phyloP scores from a whole-genome alignment of 345 rosid species.

The Raphanus raphanistrum region DNA sequence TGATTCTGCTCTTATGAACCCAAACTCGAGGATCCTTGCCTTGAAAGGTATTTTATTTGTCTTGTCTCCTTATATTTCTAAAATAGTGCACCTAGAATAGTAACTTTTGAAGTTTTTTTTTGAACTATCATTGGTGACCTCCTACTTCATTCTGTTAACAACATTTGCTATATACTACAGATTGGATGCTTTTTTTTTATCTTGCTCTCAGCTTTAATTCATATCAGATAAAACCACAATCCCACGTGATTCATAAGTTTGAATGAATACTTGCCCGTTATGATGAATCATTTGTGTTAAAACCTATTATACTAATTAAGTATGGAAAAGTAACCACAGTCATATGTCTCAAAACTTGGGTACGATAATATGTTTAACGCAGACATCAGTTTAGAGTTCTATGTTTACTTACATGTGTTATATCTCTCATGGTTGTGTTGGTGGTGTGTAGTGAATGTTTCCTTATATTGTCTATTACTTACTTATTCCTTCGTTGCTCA shows the following conservation, averaged over 20 bases:
- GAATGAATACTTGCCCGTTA: background rate
- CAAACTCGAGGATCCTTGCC: constrained; percentile 82
- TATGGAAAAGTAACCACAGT: constrained; percentile 10
- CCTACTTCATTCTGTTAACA: constrained; percentile 5
- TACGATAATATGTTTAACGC: background rate
- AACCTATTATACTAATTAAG: background rate
- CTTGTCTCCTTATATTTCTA: constrained; percentile 8
- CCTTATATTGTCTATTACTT: constrained; percentile 6
- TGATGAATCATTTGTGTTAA: constrained; percentile 6
- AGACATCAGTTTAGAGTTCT: background rate
- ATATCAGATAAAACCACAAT: background rate
- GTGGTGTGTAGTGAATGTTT: constrained; percentile 7
- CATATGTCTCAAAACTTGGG: constrained; percentile 1
- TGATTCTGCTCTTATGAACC: constrained; percentile 93
- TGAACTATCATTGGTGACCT: background rate
- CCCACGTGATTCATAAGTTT: constrained; percentile 1
- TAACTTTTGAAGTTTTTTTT: constrained; percentile 24
- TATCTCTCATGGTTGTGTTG: background rate
- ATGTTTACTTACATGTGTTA: constrained; percentile 3
- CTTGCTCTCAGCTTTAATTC: background rate
- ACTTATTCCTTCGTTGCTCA: constrained; percentile 15
- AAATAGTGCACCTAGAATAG: background rate
- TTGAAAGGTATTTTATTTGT: constrained; percentile 55
- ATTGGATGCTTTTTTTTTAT: background rate
- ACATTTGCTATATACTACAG: constrained; percentile 2